Base-by-base conservation (phyloP, 257 asterid genomes). In the Rhazya stricta region DNA sequence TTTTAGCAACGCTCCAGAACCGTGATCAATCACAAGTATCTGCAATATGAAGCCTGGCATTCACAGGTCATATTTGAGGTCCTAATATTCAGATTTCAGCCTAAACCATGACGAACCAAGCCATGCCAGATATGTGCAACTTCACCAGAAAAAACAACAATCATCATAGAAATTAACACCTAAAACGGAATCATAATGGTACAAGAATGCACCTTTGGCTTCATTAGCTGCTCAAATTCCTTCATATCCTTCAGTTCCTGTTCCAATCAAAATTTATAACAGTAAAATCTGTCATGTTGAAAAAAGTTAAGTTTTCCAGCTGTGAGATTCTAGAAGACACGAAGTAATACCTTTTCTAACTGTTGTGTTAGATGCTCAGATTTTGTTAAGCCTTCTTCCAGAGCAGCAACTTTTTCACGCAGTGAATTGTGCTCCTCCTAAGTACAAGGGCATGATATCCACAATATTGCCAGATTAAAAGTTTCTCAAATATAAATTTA, bases 181-280 rank as follows among this genome's bases (percentile, higher is more conserved):
- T 41, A 77, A 71, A 76, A 73, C 65, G 77, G 71, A 37, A 83
- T 30, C 54, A 41, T 71, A 73, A 57, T 68, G 50, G 71, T 43
- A 74, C 27, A 71, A 48, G 18, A 72, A 19, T 19, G 23, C 34
- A 88, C 99, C 98, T 92, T 95, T 80, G 96, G 91, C 83, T 91
- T 95, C 91, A 88, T 86, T 80, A 87, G 91, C 79, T 79, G 96
- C 82, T 95, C 99, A 73, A 61, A 54, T 63, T 95, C 99, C 83
- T 90, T 95, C 53, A 88, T 75, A 72, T 89, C 93, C 89, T 91
- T 89, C 76, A 92, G 86, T 83, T 92, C 99, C 99, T 95, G 93
- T 81, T 54, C 78, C 71, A 78, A 77, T 23, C 67, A 48, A 73
- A 71, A 19, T 66, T 60, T 32, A 56, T 10, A 63, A 50, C 67